These are phyloP conservation scores for Backusella australiensis DNA, from an alignment of 192 early-diverging fungal species.

Conservation along the genomic window DNA sequence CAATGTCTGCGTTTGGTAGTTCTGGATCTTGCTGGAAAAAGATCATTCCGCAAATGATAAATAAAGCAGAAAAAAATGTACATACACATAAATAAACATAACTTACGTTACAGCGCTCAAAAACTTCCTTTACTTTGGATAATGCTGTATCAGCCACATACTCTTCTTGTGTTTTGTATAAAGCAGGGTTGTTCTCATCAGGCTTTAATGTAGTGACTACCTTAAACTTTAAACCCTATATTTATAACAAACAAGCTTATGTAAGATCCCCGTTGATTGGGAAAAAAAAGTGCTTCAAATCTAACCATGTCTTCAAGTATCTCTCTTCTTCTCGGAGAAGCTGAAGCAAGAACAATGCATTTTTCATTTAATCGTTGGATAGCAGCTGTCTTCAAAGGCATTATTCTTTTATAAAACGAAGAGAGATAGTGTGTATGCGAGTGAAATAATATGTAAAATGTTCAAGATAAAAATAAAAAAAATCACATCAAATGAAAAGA, in stretches of 20 bases:
- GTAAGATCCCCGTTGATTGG: background rate
- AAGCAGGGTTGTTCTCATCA: conserved; percentile 74
- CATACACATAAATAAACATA: background rate
- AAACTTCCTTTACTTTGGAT: conserved; percentile 72
- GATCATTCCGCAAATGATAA: background rate
- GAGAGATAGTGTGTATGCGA: background rate
- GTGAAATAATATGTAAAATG: background rate
- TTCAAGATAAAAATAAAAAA: background rate
- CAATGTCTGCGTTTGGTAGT: conserved; percentile 47
- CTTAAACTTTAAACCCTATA: conserved; percentile 56
- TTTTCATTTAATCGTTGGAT: conserved; percentile 2
- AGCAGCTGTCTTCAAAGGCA: background rate
- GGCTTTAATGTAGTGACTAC: conserved; percentile 72
- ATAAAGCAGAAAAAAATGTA: background rate
- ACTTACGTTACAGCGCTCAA: conserved; percentile 35
- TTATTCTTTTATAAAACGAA: background rate
- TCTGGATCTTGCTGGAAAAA: background rate
- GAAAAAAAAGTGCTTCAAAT: background rate
- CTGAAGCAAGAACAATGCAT: conserved; percentile 22
- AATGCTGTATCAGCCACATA: conserved; percentile 74
- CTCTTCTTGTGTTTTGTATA: conserved; percentile 50
- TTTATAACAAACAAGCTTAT: background rate
- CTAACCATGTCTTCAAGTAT: conserved; percentile 53
- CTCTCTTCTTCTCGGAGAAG: conserved; percentile 77
- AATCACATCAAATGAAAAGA: background rate